Conservation (phyloP, 169 alveolate genomes). For the Plasmodium cynomolgi region DNA sequence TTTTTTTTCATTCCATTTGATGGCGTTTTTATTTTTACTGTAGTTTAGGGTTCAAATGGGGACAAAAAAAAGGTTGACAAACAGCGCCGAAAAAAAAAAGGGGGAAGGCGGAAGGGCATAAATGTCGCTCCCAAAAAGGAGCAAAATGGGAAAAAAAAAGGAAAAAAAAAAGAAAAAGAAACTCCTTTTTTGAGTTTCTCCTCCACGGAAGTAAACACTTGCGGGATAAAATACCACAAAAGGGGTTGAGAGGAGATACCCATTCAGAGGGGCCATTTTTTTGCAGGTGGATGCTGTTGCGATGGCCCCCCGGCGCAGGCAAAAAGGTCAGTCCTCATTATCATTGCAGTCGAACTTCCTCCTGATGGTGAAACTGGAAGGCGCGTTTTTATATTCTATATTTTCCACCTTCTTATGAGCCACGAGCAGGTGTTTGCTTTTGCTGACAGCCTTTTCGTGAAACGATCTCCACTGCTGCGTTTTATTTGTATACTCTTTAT, state of each 20-base stretch:
- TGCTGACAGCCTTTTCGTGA: conserved; percentile 80
- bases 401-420: conserved; percentile 55
- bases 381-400: conserved; percentile 40
- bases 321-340: conserved; percentile 28
- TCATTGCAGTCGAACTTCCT: conserved; percentile 61
- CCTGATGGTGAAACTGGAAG: conserved; percentile 18
- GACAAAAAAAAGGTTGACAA: background rate
- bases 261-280: background rate
- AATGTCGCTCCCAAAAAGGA: background rate
- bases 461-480: conserved; percentile 84
- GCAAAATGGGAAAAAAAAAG: background rate
- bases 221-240: background rate
- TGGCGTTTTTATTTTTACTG: background rate
- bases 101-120: background rate
- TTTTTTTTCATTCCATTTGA: background rate
- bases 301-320: background rate
- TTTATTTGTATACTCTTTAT: conserved; percentile 78
- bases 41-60: background rate
- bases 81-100: background rate
- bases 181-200: background rate
- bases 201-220: background rate
- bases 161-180: background rate
- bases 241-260: background rate
- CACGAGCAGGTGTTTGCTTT: conserved; percentile 53
- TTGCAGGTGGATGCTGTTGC: background rate